Evolutionary conservation across 306 rosid species (phyloP), one percentile per base, ranked within the genome.

Genomic region (Mimosa pudica): DNA sequence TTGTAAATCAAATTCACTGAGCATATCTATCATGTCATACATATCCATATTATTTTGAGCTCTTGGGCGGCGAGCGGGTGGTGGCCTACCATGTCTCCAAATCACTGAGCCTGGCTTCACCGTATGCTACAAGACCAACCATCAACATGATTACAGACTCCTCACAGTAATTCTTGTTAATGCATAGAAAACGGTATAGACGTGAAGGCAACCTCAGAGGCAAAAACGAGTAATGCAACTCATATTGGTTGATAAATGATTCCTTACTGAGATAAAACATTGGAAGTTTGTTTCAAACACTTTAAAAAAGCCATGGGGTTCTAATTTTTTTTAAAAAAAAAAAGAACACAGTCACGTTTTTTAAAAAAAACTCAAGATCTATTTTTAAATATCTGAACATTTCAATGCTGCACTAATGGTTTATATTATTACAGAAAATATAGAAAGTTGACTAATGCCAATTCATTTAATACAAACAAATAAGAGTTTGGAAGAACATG

Each of bases 41-140:
- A 83, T 67, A 60, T 58, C 84, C n/a, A 12, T 42, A 10, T 61
- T 30, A 61, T 81, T 60, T 73, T 65, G 81, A 41, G 33, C 63
- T 67, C 84, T 78, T n/a, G 17, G 18, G 38, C 74, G 57, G 10
- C 70, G 80, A 6, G 46, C 74, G 58, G 80, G 89, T 17, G 85
- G 87, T 13, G 84, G 89, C 82, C 76, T 84, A 41, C 54, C 32
- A 58, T 81, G 84, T 71, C 33, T 73, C 84, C 85, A 66, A 51
- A 80, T 67, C 76, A 75, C 76, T 0, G 89, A 86, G 52, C 89
- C 89, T 42, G 82, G 86, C 82, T 81, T 86, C 75, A 79, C 86
- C 35, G 76, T 84, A 61, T 86, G 89, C 89, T 86, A 18, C 62
- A 85, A 46, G 73, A 84, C 80, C 54, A 78, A 38, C 76, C 44